phyloP scores from a whole-genome alignment of 78 protist species.

The Dictyostelium capitatum region DNA sequence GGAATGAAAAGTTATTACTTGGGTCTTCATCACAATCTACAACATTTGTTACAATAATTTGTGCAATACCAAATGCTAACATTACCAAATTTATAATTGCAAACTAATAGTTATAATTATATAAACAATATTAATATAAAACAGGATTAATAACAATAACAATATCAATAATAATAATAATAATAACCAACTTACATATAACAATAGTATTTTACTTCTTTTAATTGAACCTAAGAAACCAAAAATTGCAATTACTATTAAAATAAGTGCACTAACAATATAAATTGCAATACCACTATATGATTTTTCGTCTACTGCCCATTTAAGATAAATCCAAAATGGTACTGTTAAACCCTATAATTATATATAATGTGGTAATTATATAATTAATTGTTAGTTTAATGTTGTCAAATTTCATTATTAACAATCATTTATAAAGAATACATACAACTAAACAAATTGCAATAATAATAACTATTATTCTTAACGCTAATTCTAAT shows the following conservation, averaged over 20 bases:
- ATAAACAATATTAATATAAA: not conserved
- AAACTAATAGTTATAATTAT: conserved; percentile 13
- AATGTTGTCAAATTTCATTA: no score
- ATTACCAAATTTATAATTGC: conserved; percentile 55
- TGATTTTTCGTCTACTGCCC: conserved; percentile 21
- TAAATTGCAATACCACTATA: conserved; percentile 25
- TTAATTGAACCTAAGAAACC: conserved; percentile 44
- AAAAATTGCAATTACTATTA: conserved; percentile 34
- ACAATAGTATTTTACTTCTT: conserved; percentile 39
- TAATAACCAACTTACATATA: conserved; percentile 41
- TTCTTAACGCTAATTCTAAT: conserved; percentile 20
- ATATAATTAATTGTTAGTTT: not conserved
- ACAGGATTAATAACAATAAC: not conserved
- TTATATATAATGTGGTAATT: no score
- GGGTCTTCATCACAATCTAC: conserved; percentile 54
- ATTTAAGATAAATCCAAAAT: conserved; percentile 63
- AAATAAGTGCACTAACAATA: conserved; percentile 30
- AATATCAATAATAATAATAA: not conserved
- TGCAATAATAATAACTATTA: conserved; percentile 23
- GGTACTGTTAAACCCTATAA: conserved; percentile 49
- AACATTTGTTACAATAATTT: conserved; percentile 60
- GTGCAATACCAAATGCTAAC: conserved; percentile 71
- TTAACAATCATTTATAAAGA: no score
- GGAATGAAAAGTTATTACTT: conserved; percentile 47
- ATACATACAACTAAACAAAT: conserved; percentile 20